Conservation (phyloP, 441 rosid species). For the Mallotus japonicus region DNA sequence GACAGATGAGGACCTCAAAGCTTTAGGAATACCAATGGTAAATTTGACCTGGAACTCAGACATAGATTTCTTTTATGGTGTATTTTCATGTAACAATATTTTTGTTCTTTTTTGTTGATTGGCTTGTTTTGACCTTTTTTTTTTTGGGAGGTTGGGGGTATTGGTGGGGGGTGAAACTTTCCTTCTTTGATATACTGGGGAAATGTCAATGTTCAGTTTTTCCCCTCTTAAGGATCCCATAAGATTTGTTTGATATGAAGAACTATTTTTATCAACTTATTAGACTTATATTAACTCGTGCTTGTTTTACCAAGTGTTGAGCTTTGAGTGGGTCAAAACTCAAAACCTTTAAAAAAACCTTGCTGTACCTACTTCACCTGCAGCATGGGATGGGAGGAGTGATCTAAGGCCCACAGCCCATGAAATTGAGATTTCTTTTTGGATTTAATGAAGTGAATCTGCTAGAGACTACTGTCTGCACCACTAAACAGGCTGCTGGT, state of each 20-base stretch:
- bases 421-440: background rate
- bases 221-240: background rate
- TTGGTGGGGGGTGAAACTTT: background rate
- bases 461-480: background rate
- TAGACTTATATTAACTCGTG: background rate
- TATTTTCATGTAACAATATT: conserved; percentile 1
- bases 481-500: background rate
- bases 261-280: no score
- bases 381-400: background rate
- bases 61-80: conserved; percentile 2
- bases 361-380: background rate
- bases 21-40: conserved; percentile 94
- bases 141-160: no score
- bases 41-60: conserved; percentile 19
- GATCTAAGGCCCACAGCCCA: background rate
- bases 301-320: background rate
- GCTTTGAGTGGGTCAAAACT: background rate
- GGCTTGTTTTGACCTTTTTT: no score
- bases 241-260: no score
- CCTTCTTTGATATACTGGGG: background rate
- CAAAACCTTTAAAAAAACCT: background rate
- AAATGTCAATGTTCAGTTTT: background rate
- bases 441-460: background rate
- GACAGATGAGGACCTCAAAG: conserved; percentile 93
- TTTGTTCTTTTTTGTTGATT: background rate